Percentiles rank a stretch among this genome's conserved stretches.
Evolutionary conservation across 2,329 filamentous ascomycete genomes (phyloP).

Genomic region (Rutstroemia sp.): DNA sequence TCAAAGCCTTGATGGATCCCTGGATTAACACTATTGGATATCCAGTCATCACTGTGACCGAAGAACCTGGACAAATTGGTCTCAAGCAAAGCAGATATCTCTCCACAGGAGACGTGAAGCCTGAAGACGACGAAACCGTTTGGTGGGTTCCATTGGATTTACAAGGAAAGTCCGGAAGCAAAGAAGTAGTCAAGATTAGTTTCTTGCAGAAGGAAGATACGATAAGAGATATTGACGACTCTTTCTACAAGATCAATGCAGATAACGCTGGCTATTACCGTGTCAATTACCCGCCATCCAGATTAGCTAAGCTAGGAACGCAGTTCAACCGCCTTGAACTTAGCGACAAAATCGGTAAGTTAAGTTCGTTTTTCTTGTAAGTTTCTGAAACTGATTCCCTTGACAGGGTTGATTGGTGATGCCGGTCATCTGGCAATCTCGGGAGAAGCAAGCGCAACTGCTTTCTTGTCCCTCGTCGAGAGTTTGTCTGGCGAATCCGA

Average conservation of each 20-base stretch:
- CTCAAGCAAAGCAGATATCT: slow-evolving; percentile 86
- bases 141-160: slow-evolving; percentile 96
- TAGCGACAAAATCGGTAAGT: slow-evolving; percentile 79
- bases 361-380: not conserved
- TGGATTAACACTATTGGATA: slow-evolving; percentile 98
- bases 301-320: slow-evolving; percentile 72
- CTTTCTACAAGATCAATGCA: slow-evolving; percentile 86
- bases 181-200: slow-evolving; percentile 56
- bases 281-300: slow-evolving; percentile 48
- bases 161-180: slow-evolving; percentile 62
- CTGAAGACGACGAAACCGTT: slow-evolving; percentile 81
- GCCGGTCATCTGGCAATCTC: slow-evolving; percentile 83
- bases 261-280: slow-evolving; percentile 73
- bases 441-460: slow-evolving; percentile 74
- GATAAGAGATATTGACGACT: slow-evolving; percentile 64
- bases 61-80: slow-evolving; percentile 74
- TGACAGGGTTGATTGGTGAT: slow-evolving; percentile 63
- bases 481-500: slow-evolving; percentile 77
- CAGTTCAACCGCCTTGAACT: slow-evolving; percentile 69
- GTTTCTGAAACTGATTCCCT: not conserved
- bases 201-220: slow-evolving; percentile 72
- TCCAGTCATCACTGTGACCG: slow-evolving; percentile 78
- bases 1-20: slow-evolving; percentile 79
- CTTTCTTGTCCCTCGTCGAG: slow-evolving; percentile 75
- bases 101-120: slow-evolving; percentile 81